These are phyloP conservation scores for Gracilaria caudata DNA, from an alignment of 23 red algal genomes.

Conservation along the genomic window DNA sequence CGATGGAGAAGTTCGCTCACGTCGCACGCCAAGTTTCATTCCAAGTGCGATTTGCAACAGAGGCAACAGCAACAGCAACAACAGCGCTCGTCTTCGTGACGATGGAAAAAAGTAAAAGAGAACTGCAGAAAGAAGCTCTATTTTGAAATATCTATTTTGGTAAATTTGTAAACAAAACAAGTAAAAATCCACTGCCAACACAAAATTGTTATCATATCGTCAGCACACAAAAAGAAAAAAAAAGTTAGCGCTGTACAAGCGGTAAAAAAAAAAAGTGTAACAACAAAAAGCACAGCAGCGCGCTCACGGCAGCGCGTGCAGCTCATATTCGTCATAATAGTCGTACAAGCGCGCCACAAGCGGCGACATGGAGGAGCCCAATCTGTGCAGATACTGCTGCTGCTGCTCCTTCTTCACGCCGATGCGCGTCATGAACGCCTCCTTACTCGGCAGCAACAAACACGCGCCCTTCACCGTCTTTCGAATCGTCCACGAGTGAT, in stretches of 20 bases:
- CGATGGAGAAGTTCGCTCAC: slow-evolving; percentile 35
- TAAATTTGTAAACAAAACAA: background rate
- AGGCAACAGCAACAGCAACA: background rate
- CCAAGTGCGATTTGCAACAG: background rate
- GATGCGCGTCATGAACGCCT: slow-evolving; percentile 74
- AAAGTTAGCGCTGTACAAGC: background rate
- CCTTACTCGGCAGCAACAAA: slow-evolving; percentile 81
- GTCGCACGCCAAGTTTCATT: slow-evolving; percentile 27
- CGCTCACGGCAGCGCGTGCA: slow-evolving; percentile 73
- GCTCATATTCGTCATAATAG: slow-evolving; percentile 72
- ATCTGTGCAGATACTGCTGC: slow-evolving; percentile 67
- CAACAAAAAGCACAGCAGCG: background rate
- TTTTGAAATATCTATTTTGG: background rate
- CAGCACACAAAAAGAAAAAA: background rate
- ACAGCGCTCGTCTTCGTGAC: background rate
- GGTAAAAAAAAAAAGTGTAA: background rate
- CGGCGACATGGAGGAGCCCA: slow-evolving; percentile 59
- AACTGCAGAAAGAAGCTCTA: background rate
- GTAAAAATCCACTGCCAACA: background rate
- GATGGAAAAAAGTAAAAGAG: too few species aligned
- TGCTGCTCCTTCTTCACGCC: slow-evolving; percentile 58
- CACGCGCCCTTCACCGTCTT: slow-evolving; percentile 86
- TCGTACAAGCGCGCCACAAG: slow-evolving; percentile 78
- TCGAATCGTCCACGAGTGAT: slow-evolving; percentile 83
- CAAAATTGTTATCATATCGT: background rate